Conservation (phyloP, 1,284 basidiomycete genomes). For the Puccinia triticina region DNA sequence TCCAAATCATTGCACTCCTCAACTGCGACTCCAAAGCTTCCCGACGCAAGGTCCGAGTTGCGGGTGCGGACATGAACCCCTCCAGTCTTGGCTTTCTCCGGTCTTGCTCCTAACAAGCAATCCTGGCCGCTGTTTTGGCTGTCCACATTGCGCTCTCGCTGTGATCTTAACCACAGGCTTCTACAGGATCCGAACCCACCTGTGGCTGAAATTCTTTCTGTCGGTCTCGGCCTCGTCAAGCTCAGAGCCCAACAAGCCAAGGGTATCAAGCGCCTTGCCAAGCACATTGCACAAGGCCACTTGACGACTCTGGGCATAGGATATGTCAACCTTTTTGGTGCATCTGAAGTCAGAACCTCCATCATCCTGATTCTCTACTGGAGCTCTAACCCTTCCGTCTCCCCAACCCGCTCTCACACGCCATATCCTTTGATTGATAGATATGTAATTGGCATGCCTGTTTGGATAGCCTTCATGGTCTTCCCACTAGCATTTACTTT, state of each 20-base stretch:
- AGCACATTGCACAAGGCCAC: slow-evolving; percentile 24
- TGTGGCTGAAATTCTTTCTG: slow-evolving; percentile 17
- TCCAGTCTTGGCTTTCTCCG: too few relatives aligned
- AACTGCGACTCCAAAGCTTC: slow-evolving; percentile 46
- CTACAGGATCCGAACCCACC: slow-evolving; percentile 31
- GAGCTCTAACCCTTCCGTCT: too few relatives aligned
- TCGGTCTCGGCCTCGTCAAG: background rate
- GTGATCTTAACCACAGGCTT: slow-evolving; percentile 37
- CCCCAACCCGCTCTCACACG: too few relatives aligned
- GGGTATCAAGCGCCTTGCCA: slow-evolving; percentile 76
- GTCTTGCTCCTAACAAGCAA: too few relatives aligned
- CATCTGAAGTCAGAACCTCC: too few relatives aligned
- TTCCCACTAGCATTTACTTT: slow-evolving; percentile 91
- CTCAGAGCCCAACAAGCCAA: background rate
- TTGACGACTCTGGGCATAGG: slow-evolving; percentile 16
- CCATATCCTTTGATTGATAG: too few relatives aligned
- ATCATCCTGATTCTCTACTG: too few relatives aligned
- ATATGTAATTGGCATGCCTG: slow-evolving; percentile 88
- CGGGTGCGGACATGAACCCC: slow-evolving; percentile 51
- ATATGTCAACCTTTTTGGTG: too few relatives aligned
- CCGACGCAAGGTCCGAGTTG: slow-evolving; percentile 38
- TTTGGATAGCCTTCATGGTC: slow-evolving; percentile 70
- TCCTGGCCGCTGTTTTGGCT: background rate
- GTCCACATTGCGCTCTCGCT: slow-evolving; percentile 32
- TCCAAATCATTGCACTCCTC: slow-evolving; percentile 43